These are phyloP conservation scores for Dillenia suffruticosa DNA, from an alignment of 164 flowering plant species.

Conservation along the genomic window DNA sequence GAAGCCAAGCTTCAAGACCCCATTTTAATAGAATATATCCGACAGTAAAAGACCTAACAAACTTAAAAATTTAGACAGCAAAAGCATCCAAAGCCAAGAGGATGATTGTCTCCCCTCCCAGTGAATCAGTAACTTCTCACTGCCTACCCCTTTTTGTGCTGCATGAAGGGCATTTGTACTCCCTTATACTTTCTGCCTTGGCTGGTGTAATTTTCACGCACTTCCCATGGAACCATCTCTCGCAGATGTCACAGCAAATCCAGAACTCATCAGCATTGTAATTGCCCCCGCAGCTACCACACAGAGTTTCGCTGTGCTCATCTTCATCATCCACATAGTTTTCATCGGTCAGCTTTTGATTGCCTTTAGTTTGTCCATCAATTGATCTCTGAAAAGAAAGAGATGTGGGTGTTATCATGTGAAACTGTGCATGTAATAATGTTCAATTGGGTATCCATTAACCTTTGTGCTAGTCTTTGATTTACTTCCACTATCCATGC, in stretches of 20 bases:
- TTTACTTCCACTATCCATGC: constrained; percentile 76
- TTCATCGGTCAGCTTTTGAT: constrained; percentile 21
- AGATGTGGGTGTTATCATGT: background rate
- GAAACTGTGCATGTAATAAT: background rate
- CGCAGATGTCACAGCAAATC: constrained; percentile 51
- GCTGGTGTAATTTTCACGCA: constrained; percentile 55
- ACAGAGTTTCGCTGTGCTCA: constrained; percentile 42
- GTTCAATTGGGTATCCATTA: background rate
- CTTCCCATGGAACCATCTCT: constrained; percentile 51
- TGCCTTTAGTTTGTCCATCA: constrained; percentile 27
- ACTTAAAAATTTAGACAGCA: too few relatives aligned
- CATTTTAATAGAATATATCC: too few relatives aligned
- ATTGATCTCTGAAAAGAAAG: constrained; percentile 29
- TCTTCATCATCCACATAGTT: constrained; percentile 39
- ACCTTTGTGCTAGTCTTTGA: constrained; percentile 61
- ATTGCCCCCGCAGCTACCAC: constrained; percentile 44
- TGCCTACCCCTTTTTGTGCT: constrained; percentile 34
- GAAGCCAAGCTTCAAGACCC: too few relatives aligned
- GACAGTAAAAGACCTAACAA: too few relatives aligned
- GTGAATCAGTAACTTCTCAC: background rate
- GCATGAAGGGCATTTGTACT: constrained; percentile 52
- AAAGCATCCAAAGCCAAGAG: too few relatives aligned
- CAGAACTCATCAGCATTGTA: constrained; percentile 46
- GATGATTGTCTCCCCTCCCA: too few relatives aligned
- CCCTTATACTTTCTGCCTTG: constrained; percentile 44